These are phyloP conservation scores for Coniochaeta sp. DNA, from an alignment of 2,329 filamentous ascomycete genomes.

Conservation along the genomic window DNA sequence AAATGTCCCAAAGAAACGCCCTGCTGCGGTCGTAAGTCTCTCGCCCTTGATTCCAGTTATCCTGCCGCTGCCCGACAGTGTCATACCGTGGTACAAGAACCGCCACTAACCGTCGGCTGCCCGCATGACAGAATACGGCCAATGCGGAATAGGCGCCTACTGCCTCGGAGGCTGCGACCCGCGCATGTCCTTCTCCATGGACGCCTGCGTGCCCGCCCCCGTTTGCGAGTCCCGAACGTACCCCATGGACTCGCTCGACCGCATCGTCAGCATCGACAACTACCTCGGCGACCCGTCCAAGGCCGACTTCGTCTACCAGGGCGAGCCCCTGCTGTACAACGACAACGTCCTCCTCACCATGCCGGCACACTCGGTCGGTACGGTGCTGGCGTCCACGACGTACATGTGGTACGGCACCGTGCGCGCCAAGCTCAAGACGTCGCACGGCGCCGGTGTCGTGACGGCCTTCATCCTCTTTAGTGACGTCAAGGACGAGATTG, in stretches of 20 bases:
- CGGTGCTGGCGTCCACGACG: slow-evolving; percentile 71
- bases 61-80: neutral
- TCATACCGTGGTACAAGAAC: slow-evolving; percentile 2
- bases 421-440: slow-evolving; percentile 76
- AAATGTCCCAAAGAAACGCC: slow-evolving; percentile 66
- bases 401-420: slow-evolving; percentile 99
- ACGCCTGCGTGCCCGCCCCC: slow-evolving; percentile 79
- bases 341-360: slow-evolving; percentile 79
- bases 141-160: slow-evolving; percentile 90
- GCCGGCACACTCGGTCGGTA: slow-evolving; percentile 77
- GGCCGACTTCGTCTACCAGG: slow-evolving; percentile 85
- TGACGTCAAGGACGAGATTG: slow-evolving; percentile 96
- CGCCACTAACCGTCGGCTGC: slow-evolving; percentile 7
- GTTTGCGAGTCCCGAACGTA: slow-evolving; percentile 71
- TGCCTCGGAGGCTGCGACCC: slow-evolving; percentile 95
- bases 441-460: slow-evolving; percentile 81
- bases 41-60: neutral
- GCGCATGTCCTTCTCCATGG: slow-evolving; percentile 70
- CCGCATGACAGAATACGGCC: slow-evolving; percentile 65
- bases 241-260: slow-evolving; percentile 65
- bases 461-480: slow-evolving; percentile 94
- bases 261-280: slow-evolving; percentile 63
- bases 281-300: slow-evolving; percentile 79
- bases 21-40: slow-evolving; percentile 72
- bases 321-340: slow-evolving; percentile 61